Evolutionary conservation across 208 protist genomes (phyloP), one percentile per base, ranked within the genome.

Genomic region (Acanthamoeba divionensis): DNA sequence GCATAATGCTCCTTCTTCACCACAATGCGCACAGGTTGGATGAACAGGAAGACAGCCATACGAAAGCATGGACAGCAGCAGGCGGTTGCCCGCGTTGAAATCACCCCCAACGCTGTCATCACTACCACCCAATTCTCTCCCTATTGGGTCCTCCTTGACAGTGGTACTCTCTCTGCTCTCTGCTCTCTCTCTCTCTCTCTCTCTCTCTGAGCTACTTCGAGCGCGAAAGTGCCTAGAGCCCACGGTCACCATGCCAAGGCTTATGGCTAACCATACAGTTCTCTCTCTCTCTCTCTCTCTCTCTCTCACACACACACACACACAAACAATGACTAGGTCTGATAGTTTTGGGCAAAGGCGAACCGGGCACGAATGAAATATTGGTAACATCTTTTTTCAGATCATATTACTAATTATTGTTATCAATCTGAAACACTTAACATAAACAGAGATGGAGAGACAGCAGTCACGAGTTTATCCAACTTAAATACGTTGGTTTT

Each of bases 11-110:
- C 62, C 21, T 21, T 69, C 13, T 69, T 69, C 18, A 21, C 15
- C 62, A 36, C 26, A 10, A 41, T 12, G 13, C 62, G 62, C 62
- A 73, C 65, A 45, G 73, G 73, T 7, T 75, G 66, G 66, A 75
- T 75, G 66, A 83, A 62, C 48, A 55, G 47, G 36, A 83, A 62
- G 73, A 83, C 73, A 1, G 73, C 73, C 15, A 33, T 83, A 21
- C 10, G 73, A 15, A 83, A 83, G 50, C 73, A 29, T 5, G 73
- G 73, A 7, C 73, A 83, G 50, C 73, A 83, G 24, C 73, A 83
- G 24, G 73, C 73, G 18, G 73, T 29, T 33, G 18, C 73, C 13
- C 41, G 73, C 41, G 45, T 63, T n/a, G 47, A 62, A 29, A 36
- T 48, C 13, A 62, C 55, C 50, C 73, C 73, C 7, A 24, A 83